Conservation (phyloP, 495 filamentous ascomycete genomes). For the Xylaria intraflava region DNA sequence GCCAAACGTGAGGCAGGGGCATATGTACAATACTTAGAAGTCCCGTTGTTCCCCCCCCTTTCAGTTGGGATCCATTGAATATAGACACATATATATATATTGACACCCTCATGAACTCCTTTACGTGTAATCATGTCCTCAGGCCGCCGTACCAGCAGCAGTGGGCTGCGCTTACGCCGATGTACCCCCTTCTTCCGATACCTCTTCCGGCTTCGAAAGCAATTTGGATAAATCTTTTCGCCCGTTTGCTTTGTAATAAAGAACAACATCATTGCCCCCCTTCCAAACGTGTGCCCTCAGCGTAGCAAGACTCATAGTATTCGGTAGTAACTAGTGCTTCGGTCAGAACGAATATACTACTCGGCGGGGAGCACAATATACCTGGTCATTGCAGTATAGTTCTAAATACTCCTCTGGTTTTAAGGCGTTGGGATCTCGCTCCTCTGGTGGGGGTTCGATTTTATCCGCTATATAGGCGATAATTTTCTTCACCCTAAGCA, state of each 20-base stretch:
- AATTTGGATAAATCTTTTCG: conserved; percentile 50
- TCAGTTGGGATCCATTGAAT: background rate
- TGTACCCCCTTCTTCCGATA: conserved; percentile 18
- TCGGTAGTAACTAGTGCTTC: conserved; percentile 38
- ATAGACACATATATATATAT: conserved; percentile 15
- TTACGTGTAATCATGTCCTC: conserved; percentile 3
- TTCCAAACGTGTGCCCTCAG: conserved; percentile 89
- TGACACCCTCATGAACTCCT: conserved; percentile 10
- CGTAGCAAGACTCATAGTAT: conserved; percentile 84
- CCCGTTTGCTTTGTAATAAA: conserved; percentile 88
- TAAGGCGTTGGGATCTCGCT: conserved; percentile 51
- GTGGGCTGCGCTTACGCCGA: conserved; percentile 10
- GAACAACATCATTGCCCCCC: conserved; percentile 77
- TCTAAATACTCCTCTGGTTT: conserved; percentile 91
- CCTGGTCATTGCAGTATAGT: conserved; percentile 86
- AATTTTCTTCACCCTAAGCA: conserved; percentile 95
- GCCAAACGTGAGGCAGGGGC: background rate
- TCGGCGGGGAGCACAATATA: conserved; percentile 35
- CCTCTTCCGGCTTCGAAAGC: conserved; percentile 15
- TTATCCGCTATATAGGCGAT: conserved; percentile 84
- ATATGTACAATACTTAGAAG: conserved; percentile 13
- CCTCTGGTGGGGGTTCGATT: conserved; percentile 57
- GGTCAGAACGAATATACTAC: conserved; percentile 14
- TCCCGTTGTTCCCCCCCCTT: background rate
- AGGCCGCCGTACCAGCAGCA: conserved; percentile 13